Base-by-base conservation (phyloP, 306 rosid genomes). In the Mucuna pruriens region DNA sequence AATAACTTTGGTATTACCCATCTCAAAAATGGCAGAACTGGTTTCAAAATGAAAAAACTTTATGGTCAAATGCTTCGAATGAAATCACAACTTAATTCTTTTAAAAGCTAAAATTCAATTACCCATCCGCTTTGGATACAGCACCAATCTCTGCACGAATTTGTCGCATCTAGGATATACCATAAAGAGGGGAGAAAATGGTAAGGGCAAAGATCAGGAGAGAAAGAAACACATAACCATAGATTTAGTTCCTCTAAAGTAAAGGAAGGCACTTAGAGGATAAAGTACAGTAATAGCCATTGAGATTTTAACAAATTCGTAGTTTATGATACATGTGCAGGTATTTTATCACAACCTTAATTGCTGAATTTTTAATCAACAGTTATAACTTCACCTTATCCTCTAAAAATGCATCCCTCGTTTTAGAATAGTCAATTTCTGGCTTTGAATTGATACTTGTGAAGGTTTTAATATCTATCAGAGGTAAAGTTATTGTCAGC, bases 1-100 rank as follows among this genome's bases (percentile, higher is more conserved):
- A 86, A 94, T 72, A 57, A 92, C 97, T 85, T 94, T 91, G 70
- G 98, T 92, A 87, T 90, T 90, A 66, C 97, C 97, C 98, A 94
- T 94, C 91, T 94, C 97, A 64, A 94, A 94, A 68, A 88, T 36
- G 12, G 97, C 94, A 57, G 97, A 94, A 42, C 97, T 92, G 90
- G 68, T 78, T 79, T 12, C 25, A 39, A 77, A 44, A 79, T 42
- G 52, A 29, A 42, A 19, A 26, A 39, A 26, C 2, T 16, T 26
- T 39, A 16, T 48, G 70, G 36, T 9, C 13, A 85, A 40, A 40
- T 66, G 70, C 71, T 76, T 46, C 2, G 44, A 61, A 77, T 16
- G 55, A 62, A 44, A 42, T 7, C 61, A 78, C 16, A 57, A 54
- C n/a, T 17, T 42, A 23, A 69, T 7, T 39, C 15, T 31, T n/a